phyloP scores from a whole-genome alignment of 176 grass and related monocot genomes.

The Alloteropsis semialata region DNA sequence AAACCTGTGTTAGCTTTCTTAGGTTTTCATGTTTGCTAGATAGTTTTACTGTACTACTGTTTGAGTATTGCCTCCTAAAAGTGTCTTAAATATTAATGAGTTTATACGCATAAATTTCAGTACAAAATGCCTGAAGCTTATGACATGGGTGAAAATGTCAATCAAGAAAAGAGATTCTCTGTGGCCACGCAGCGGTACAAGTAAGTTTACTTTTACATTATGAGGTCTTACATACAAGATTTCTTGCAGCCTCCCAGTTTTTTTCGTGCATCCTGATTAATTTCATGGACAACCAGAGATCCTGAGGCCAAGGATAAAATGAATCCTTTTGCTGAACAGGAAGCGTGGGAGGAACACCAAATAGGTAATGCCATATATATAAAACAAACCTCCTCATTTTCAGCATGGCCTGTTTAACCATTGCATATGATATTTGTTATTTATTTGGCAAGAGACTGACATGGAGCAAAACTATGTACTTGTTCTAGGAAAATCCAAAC shows the following conservation, averaged over 20 bases:
- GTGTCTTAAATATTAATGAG: conserved; percentile 1
- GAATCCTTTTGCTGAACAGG: conserved; percentile 98
- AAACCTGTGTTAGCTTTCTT: not conserved
- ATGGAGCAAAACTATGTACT: conserved; percentile 11
- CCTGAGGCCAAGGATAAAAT: conserved; percentile 80
- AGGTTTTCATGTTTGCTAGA: not conserved
- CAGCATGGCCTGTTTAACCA: not conserved
- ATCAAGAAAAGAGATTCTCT: conserved; percentile 97
- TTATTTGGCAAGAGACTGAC: conserved; percentile 18
- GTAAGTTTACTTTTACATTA: conserved; percentile 31
- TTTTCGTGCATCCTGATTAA: conserved; percentile 2
- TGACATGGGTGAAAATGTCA: conserved; percentile 78
- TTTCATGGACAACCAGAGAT: conserved; percentile 53
- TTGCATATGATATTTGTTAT: not conserved
- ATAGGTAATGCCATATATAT: conserved; percentile 52
- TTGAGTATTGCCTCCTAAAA: not conserved
- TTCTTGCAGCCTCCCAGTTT: not conserved
- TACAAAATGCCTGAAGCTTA: conserved; percentile 98
- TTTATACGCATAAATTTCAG: conserved; percentile 38
- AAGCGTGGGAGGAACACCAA: conserved; percentile 98
- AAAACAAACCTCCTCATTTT: not conserved
- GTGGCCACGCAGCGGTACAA: conserved; percentile 76
- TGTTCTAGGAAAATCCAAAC: conserved; percentile 70
- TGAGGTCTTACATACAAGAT: not conserved
- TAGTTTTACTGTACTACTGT: not conserved